These are phyloP conservation scores for Tetrahymena elliotti DNA, from an alignment of 73 alveolate genomes.

Conservation along the genomic window DNA sequence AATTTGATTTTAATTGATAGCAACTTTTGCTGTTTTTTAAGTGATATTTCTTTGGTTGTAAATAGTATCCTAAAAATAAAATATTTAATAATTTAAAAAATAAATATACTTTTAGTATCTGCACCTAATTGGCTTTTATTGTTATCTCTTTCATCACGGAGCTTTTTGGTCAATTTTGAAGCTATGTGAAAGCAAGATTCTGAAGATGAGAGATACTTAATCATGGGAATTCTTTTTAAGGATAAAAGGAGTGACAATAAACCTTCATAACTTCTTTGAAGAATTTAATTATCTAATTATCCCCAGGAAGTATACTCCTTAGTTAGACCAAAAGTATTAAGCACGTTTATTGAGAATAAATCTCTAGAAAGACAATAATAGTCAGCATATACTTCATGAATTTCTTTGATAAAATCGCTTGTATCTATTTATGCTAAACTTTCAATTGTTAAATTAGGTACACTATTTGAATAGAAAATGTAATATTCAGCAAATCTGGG, in stretches of 20 bases:
- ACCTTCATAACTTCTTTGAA: constrained; percentile 21
- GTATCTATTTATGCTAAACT: constrained; percentile 35
- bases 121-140: constrained; percentile 4
- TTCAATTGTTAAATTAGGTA: constrained; percentile 23
- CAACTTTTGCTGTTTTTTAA: too few relatives aligned
- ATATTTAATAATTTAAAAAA: neutral
- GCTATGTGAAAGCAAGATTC: constrained; percentile 32
- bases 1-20: too few relatives aligned
- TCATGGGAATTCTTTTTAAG: constrained; percentile 34
- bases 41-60: too few relatives aligned
- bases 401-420: constrained; percentile 11
- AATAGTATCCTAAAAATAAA: too few relatives aligned
- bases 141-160: constrained; percentile 33
- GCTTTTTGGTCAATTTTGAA: neutral
- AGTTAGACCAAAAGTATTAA: constrained; percentile 11
- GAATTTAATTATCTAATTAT: neutral
- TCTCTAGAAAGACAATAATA: constrained; percentile 12
- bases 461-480: constrained; percentile 15
- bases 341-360: constrained; percentile 13
- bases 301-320: constrained; percentile 5
- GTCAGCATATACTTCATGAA: constrained; percentile 25
- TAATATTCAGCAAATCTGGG: constrained; percentile 38
- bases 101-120: neutral
- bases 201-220: constrained; percentile 22
- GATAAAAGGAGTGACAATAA: constrained; percentile 4